phyloP scores from a whole-genome alignment of 2,329 filamentous ascomycete species.

The Xylaria sp. region DNA sequence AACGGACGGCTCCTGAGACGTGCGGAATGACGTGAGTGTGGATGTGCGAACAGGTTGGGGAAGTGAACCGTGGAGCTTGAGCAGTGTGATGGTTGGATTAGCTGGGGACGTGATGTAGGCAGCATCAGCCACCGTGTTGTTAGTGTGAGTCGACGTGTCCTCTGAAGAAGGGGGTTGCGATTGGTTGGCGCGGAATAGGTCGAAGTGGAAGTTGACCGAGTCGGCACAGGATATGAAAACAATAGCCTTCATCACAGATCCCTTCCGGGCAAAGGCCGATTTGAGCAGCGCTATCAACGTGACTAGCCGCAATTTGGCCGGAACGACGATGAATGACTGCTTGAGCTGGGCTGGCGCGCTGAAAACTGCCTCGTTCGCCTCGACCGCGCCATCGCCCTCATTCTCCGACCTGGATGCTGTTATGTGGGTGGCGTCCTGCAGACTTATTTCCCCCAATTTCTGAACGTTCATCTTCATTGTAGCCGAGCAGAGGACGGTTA shows the following conservation, averaged over 20 bases:
- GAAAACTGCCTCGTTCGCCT: conserved; percentile 62
- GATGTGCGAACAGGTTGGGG: conserved; percentile 84
- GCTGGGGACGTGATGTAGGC: conserved; percentile 74
- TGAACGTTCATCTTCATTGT: conserved; percentile 99
- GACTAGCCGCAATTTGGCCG: conserved; percentile 87
- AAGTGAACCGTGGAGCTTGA: conserved; percentile 90
- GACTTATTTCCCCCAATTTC: conserved; percentile 87
- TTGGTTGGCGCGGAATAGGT: conserved; percentile 63
- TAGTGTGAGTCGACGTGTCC: conserved; percentile 43
- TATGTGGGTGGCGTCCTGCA: conserved; percentile 90
- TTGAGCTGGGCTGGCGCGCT: conserved; percentile 90
- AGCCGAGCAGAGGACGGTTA: conserved; percentile 91
- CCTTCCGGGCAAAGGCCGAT: conserved; percentile 83
- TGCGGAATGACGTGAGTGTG: conserved; percentile 79
- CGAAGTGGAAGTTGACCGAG: conserved; percentile 95
- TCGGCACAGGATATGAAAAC: conserved; percentile 97
- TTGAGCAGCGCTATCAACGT: conserved; percentile 84
- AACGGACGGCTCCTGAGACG: conserved; percentile 73
- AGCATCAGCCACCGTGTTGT: conserved; percentile 68
- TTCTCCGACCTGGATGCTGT: conserved; percentile 62
- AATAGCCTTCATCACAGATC: conserved; percentile 94
- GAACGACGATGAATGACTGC: conserved; percentile 85
- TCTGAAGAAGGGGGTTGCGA: conserved; percentile 26
- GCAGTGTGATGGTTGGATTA: conserved; percentile 73
- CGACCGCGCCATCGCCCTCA: conserved; percentile 48